Percentiles rank a stretch among this genome's conserved stretches.
phyloP scores from a whole-genome alignment of 495 filamentous ascomycete species.

The Trichoderma gamsii region DNA sequence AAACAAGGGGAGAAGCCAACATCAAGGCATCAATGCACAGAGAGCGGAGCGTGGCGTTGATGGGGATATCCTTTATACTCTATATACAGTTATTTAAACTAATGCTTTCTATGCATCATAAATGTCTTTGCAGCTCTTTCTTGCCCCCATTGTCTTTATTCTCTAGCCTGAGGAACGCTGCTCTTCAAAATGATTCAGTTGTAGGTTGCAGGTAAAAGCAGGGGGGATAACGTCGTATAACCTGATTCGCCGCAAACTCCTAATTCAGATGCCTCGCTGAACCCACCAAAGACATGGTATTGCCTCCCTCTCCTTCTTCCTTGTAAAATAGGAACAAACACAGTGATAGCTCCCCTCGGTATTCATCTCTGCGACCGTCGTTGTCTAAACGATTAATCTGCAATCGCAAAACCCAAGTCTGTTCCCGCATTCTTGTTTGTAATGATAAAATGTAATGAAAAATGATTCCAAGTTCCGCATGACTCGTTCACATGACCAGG shows the following conservation, averaged over 20 bases:
- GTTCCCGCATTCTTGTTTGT: background rate
- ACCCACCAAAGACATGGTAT: constrained; percentile 20
- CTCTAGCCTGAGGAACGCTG: background rate
- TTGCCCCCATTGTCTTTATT: background rate
- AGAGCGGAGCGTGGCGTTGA: constrained; percentile 14
- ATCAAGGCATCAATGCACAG: constrained; percentile 1
- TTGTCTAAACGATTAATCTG: no score
- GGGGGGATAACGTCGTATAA: background rate
- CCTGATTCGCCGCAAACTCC: constrained; percentile 10
- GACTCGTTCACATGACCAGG: constrained; percentile 34
- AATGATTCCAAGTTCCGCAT: background rate
- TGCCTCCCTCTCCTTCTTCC: background rate
- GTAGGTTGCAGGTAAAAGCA: background rate
- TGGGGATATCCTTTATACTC: constrained; percentile 13
- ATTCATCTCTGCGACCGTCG: no score
- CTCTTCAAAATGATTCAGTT: background rate
- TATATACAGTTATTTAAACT: constrained; percentile 23
- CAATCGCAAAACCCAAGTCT: no score
- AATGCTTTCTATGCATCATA: background rate
- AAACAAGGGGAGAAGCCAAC: background rate
- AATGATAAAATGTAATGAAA: no score
- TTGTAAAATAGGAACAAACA: constrained; percentile 8
- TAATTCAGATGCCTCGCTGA: constrained; percentile 7
- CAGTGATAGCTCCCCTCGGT: no score
- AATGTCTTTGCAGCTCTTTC: background rate